These are phyloP conservation scores for Coemansia sp. DNA, from an alignment of 192 early-diverging fungal species.

Conservation along the genomic window DNA sequence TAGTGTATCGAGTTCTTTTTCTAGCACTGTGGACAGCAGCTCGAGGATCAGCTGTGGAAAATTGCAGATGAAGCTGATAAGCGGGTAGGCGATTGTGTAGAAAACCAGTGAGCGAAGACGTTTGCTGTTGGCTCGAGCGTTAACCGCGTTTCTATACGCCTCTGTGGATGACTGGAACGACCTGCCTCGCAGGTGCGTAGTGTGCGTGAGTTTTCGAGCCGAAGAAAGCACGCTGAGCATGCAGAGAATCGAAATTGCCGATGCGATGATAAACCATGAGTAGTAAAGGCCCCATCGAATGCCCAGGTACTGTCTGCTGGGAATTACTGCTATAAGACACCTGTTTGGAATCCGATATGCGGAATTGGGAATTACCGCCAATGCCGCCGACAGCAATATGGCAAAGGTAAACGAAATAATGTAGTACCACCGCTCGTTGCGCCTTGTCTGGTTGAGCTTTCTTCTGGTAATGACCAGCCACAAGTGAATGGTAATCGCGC, in stretches of 20 bases:
- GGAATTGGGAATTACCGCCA: slow-evolving; percentile 40
- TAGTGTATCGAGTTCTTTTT: slow-evolving; percentile 21
- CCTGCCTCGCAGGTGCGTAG: slow-evolving; percentile 17
- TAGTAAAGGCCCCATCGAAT: slow-evolving; percentile 53
- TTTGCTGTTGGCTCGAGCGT: slow-evolving; percentile 52
- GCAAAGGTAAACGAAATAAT: slow-evolving; percentile 41
- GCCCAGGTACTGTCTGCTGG: slow-evolving; percentile 20
- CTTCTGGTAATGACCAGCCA: slow-evolving; percentile 54
- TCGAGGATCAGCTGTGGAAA: slow-evolving; percentile 44
- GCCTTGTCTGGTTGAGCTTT: slow-evolving; percentile 32
- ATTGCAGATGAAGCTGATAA: slow-evolving; percentile 48
- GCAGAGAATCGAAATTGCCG: slow-evolving; percentile 39
- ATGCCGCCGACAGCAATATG: slow-evolving; percentile 23
- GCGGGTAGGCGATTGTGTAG: slow-evolving; percentile 50
- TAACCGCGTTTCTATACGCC: slow-evolving; percentile 44
- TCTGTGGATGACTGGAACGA: slow-evolving; percentile 27
- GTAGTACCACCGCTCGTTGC: slow-evolving; percentile 55
- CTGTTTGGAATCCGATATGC: slow-evolving; percentile 29
- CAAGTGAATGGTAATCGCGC: slow-evolving; percentile 42
- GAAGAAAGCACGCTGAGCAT: slow-evolving; percentile 47
- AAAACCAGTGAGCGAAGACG: slow-evolving; percentile 48
- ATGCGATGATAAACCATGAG: slow-evolving; percentile 49
- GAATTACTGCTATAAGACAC: slow-evolving; percentile 22
- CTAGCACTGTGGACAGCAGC: slow-evolving; percentile 29
- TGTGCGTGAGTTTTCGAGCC: slow-evolving; percentile 34